phyloP scores from a whole-genome alignment of 2,329 filamentous ascomycete species.

The Aspergillus viridinutans region DNA sequence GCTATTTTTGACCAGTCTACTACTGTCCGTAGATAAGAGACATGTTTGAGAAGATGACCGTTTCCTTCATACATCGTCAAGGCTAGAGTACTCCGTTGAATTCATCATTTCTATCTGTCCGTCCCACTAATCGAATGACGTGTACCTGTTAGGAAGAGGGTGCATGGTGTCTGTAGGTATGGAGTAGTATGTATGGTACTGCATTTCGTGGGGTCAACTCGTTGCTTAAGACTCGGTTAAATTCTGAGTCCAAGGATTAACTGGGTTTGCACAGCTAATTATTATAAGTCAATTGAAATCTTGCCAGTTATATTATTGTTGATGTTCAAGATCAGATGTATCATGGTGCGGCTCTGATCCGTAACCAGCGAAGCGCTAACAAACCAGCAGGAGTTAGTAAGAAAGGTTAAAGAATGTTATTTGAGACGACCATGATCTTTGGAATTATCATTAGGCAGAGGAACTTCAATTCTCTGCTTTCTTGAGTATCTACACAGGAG shows the following conservation, averaged over 20 bases:
- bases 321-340: neutral
- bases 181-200: neutral
- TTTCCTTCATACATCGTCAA: neutral
- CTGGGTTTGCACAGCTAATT: neutral
- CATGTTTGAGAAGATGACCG: neutral
- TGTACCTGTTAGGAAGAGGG: neutral
- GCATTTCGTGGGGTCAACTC: neutral
- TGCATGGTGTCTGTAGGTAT: neutral
- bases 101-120: neutral
- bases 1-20: conserved; percentile 25
- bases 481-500: neutral
- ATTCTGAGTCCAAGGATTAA: neutral
- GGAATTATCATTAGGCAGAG: neutral
- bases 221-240: neutral
- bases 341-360: conserved; percentile 4
- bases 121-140: neutral
- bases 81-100: neutral
- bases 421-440: neutral
- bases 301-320: neutral
- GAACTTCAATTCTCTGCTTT: neutral
- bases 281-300: neutral
- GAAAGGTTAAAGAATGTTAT: neutral
- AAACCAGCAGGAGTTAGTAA: neutral
- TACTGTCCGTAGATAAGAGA: neutral
- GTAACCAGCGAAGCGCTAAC: conserved; percentile 9